These are phyloP conservation scores for Alternaria ethzedia DNA, from an alignment of 2,329 filamentous ascomycete genomes.

Conservation along the genomic window DNA sequence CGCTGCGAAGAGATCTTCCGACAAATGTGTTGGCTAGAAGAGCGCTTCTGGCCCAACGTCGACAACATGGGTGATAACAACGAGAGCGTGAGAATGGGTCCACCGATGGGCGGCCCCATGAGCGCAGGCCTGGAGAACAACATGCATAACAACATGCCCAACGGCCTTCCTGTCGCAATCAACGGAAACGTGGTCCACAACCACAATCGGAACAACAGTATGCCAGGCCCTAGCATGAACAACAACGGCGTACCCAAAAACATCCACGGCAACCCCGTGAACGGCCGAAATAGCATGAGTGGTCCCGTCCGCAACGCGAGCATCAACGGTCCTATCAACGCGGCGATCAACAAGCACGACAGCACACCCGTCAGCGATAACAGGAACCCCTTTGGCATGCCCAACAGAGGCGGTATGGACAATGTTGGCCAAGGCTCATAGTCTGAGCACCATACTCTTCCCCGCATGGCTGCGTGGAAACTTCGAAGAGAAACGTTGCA, in stretches of 20 bases:
- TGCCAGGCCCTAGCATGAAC: constrained; percentile 12
- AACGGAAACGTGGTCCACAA: constrained; percentile 13
- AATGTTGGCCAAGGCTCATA: constrained; percentile 12
- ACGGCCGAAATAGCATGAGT: constrained; percentile 11
- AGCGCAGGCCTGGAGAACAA: constrained; percentile 26
- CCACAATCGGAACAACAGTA: constrained; percentile 7
- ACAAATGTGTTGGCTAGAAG: constrained; percentile 57
- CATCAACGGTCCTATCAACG: constrained; percentile 15
- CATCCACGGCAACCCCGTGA: constrained; percentile 10
- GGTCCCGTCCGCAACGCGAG: constrained; percentile 10
- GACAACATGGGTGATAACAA: constrained; percentile 57
- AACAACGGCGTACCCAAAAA: constrained; percentile 1
- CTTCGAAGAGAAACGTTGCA: background rate
- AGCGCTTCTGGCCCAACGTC: constrained; percentile 58
- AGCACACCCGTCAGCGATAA: constrained; percentile 28
- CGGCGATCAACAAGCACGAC: constrained; percentile 23
- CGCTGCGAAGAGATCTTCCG: constrained; percentile 56
- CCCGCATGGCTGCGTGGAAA: background rate
- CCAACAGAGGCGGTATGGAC: background rate
- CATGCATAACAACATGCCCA: constrained; percentile 27
- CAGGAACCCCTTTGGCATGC: constrained; percentile 14
- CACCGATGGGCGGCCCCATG: constrained; percentile 21
- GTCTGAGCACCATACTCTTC: background rate
- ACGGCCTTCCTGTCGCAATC: constrained; percentile 5
- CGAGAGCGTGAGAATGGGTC: constrained; percentile 37